phyloP scores from a whole-genome alignment of 257 asterid genomes.

The Ligustrum vulgare region DNA sequence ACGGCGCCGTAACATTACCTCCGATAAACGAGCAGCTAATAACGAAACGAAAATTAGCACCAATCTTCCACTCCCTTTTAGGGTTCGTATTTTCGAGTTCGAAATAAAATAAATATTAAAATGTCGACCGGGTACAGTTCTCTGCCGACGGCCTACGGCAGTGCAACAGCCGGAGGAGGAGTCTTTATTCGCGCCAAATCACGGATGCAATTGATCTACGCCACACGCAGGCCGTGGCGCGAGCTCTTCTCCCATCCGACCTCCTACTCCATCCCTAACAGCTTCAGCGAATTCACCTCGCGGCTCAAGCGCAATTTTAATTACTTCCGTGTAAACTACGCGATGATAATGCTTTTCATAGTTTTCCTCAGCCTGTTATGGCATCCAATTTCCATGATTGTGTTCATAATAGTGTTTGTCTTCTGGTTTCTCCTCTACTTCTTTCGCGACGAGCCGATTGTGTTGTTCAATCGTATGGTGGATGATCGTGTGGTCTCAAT shows the following conservation, averaged over 20 bases:
- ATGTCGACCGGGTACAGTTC: conserved; percentile 38
- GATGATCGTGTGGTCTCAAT: conserved; percentile 55
- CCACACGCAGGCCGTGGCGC: conserved; percentile 73
- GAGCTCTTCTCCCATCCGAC: conserved; percentile 65
- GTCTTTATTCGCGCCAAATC: conserved; percentile 40
- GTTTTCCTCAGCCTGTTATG: conserved; percentile 64
- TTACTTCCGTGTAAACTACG: conserved; percentile 72
- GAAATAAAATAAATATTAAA: conserved; percentile 7
- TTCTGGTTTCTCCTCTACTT: conserved; percentile 59
- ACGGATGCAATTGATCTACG: conserved; percentile 37
- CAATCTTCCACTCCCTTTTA: not conserved
- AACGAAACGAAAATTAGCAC: not conserved
- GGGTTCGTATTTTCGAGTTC: not conserved
- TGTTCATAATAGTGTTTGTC: conserved; percentile 41
- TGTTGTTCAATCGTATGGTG: conserved; percentile 51
- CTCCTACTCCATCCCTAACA: conserved; percentile 51
- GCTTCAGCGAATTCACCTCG: conserved; percentile 39
- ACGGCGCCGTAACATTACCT: not conserved
- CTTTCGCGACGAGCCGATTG: conserved; percentile 61
- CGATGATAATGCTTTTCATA: conserved; percentile 36
- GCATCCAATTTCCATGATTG: conserved; percentile 71
- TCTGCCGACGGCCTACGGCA: conserved; percentile 33
- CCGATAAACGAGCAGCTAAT: not conserved
- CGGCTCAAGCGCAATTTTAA: conserved; percentile 52
- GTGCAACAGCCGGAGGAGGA: conserved; percentile 21